Conservation (phyloP, 495 filamentous ascomycete species). For the Lasiosphaeriaceae sp. region DNA sequence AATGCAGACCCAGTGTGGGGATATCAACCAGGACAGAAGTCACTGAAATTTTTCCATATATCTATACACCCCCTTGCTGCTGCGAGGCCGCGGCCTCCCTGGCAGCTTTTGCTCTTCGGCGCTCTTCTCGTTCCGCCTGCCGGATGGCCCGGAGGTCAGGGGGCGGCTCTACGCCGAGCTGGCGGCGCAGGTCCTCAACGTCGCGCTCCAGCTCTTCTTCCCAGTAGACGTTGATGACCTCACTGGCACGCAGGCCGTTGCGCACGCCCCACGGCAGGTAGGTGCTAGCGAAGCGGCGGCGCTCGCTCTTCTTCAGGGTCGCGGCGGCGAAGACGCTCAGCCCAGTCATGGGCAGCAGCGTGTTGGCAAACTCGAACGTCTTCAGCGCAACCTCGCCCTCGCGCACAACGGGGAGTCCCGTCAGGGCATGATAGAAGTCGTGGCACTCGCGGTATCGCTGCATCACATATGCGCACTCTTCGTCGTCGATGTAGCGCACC, state of each 20-base stretch:
- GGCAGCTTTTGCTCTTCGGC: constrained; percentile 46
- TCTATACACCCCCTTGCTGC: constrained; percentile 7
- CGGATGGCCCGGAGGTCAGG: constrained; percentile 83
- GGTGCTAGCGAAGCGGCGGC: constrained; percentile 63
- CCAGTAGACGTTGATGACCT: constrained; percentile 97
- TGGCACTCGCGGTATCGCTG: constrained; percentile 97
- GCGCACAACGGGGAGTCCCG: constrained; percentile 82
- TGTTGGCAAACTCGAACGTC: constrained; percentile 95
- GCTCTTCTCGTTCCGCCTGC: constrained; percentile 62
- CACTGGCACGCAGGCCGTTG: constrained; percentile 71
- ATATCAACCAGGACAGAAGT: neutral
- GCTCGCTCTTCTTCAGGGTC: constrained; percentile 72
- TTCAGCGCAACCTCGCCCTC: constrained; percentile 95
- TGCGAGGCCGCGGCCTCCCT: constrained; percentile 5
- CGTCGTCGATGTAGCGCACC: constrained; percentile 89
- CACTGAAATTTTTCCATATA: neutral
- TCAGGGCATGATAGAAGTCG: constrained; percentile 97
- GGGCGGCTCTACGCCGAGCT: constrained; percentile 81
- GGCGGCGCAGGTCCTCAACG: constrained; percentile 66
- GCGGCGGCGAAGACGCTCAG: constrained; percentile 60
- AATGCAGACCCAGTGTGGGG: neutral
- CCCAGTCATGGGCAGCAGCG: constrained; percentile 90
- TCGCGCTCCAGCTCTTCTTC: constrained; percentile 88
- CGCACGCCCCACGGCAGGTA: constrained; percentile 89
- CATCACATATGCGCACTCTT: constrained; percentile 97